Evolutionary conservation across 257 asterid genomes (phyloP).

Genomic region (Marsdenia floribunda): DNA sequence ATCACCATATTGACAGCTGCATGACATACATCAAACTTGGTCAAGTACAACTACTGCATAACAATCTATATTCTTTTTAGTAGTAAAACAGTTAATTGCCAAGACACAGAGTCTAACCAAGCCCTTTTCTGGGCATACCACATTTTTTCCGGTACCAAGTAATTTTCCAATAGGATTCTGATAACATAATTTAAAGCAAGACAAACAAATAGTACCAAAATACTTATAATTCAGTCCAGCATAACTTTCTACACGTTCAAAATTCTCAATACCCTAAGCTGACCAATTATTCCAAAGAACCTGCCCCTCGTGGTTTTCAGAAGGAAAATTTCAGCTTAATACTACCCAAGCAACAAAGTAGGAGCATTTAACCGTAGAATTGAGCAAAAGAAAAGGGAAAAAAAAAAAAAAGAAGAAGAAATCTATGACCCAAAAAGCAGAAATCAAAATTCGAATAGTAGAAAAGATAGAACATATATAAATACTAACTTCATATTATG

Average conservation of each 20-base stretch:
- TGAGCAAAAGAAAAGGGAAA: neutral
- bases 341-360: neutral
- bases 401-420: neutral
- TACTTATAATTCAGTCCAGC: neutral
- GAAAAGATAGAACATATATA: neutral
- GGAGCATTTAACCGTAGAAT: neutral
- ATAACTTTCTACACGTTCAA: neutral
- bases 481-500: neutral
- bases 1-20: constrained; percentile 74
- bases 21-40: constrained; percentile 22
- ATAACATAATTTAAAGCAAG: neutral
- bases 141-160: neutral
- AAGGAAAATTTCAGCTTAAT: neutral
- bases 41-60: neutral
- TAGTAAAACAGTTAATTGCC: neutral
- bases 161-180: neutral
- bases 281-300: neutral
- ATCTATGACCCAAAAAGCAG: neutral
- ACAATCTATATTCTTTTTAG: neutral
- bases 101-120: neutral
- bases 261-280: neutral
- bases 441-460: neutral
- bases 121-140: neutral
- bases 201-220: neutral
- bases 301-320: neutral